A percentile compares a stretch with the other conserved stretches of the same genome.
Evolutionary conservation across 73 alveolate species (phyloP).

Genomic region (Symbiodinium pilosum): DNA sequence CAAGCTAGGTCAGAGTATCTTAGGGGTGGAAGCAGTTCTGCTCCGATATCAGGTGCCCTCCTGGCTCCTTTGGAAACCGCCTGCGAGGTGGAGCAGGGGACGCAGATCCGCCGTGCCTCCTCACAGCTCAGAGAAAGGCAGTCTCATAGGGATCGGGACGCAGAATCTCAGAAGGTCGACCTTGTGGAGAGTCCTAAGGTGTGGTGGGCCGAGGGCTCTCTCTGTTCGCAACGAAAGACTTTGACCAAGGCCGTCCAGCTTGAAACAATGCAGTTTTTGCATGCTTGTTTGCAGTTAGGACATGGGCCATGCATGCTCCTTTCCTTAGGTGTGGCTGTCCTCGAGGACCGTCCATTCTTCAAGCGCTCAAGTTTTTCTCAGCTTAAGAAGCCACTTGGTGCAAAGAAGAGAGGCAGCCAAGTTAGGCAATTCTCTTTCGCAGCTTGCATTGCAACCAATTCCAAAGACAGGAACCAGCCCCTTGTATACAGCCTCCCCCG

Average conservation of each 20-base stretch:
- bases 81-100: neutral
- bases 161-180: too few species aligned
- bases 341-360: conserved; percentile 64
- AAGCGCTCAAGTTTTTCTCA: conserved; percentile 50
- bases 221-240: conserved; percentile 55
- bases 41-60: neutral
- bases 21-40: too few species aligned
- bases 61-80: neutral
- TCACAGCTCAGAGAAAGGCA: neutral
- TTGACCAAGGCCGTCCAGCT: conserved; percentile 7
- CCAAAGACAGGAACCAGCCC: too few species aligned
- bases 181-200: neutral
- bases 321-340: conserved; percentile 29
- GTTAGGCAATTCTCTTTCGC: too few species aligned
- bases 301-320: neutral
- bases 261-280: neutral
- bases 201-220: conserved; percentile 46
- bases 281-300: neutral
- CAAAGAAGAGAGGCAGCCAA: too few species aligned
- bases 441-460: too few species aligned
- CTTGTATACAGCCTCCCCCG: too few species aligned
- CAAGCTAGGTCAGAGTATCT: too few species aligned
- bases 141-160: neutral
- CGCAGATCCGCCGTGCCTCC: neutral
- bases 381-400: conserved; percentile 46